Conservation (phyloP, 345 rosid genomes). For the Aquilaria malaccensis region DNA sequence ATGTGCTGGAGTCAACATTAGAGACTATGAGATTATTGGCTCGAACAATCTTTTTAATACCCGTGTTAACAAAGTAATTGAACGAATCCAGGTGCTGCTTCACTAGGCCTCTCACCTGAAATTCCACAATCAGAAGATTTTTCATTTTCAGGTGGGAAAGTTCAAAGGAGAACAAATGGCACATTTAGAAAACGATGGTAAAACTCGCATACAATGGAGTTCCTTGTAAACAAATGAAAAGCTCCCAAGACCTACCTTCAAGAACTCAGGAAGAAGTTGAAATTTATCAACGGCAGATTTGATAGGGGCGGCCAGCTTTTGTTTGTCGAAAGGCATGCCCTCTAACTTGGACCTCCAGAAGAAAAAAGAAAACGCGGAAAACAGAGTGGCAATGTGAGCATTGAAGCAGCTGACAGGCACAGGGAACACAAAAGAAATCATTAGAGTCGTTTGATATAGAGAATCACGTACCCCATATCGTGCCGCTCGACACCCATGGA, state of each 20-base stretch:
- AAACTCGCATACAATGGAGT: too few relatives aligned
- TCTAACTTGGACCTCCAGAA: background rate
- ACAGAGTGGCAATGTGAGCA: too few relatives aligned
- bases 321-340: constrained; percentile 24
- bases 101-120: constrained; percentile 84
- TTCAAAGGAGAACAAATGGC: too few relatives aligned
- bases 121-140: background rate
- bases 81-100: constrained; percentile 91
- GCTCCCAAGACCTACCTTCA: constrained; percentile 33
- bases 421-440: too few relatives aligned
- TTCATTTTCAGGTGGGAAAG: too few relatives aligned
- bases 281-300: constrained; percentile 53
- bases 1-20: constrained; percentile 40
- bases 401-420: too few relatives aligned
- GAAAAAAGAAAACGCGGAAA: background rate
- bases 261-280: constrained; percentile 60
- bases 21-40: constrained; percentile 63
- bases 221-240: background rate
- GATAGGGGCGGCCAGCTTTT: constrained; percentile 36
- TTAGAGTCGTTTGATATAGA: too few relatives aligned
- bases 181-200: too few relatives aligned
- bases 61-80: constrained; percentile 68
- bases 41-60: constrained; percentile 77
- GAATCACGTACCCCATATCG: too few relatives aligned
- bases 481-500: too few relatives aligned